A percentile compares a stretch with the other conserved stretches of the same genome.
Evolutionary conservation across 106 monocot species (phyloP).

Genomic region (Vanilla planifolia): DNA sequence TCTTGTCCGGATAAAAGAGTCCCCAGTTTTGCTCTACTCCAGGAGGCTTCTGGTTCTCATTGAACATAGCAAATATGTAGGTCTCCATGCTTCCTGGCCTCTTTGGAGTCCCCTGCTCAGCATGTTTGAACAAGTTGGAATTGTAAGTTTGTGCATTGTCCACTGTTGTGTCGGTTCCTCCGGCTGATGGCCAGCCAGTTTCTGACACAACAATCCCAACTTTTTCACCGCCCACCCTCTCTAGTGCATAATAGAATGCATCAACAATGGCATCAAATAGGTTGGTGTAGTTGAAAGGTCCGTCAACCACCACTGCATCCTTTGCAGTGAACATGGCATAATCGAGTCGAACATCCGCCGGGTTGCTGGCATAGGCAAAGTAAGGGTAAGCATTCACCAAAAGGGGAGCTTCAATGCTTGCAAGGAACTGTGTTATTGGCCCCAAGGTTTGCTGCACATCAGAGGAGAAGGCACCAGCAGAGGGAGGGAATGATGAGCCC

Average conservation of each 20-base stretch:
- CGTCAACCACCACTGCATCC: constrained; percentile 11
- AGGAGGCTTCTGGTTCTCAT: constrained; percentile 9
- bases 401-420: constrained; percentile 6
- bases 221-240: not conserved
- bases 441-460: not conserved
- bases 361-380: constrained; percentile 23
- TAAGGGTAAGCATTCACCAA: constrained; percentile 45
- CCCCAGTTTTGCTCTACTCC: constrained; percentile 20
- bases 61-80: constrained; percentile 19
- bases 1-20: constrained; percentile 14
- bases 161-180: not conserved
- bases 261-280: constrained; percentile 22
- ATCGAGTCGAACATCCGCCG: constrained; percentile 1
- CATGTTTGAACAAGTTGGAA: constrained; percentile 7
- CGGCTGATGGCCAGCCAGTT: constrained; percentile 19
- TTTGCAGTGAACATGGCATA: constrained; percentile 19
- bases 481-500: not conserved
- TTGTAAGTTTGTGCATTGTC: constrained; percentile 15
- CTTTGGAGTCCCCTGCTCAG: constrained; percentile 12
- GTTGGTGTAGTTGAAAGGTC: constrained; percentile 6
- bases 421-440: constrained; percentile 9
- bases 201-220: constrained; percentile 13
- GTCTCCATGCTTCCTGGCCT: constrained; percentile 16
- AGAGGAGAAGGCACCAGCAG: constrained; percentile 8
- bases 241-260: constrained; percentile 8